These are phyloP conservation scores for Nemania diffusa DNA, from an alignment of 2,329 filamentous ascomycete species.

Conservation along the genomic window DNA sequence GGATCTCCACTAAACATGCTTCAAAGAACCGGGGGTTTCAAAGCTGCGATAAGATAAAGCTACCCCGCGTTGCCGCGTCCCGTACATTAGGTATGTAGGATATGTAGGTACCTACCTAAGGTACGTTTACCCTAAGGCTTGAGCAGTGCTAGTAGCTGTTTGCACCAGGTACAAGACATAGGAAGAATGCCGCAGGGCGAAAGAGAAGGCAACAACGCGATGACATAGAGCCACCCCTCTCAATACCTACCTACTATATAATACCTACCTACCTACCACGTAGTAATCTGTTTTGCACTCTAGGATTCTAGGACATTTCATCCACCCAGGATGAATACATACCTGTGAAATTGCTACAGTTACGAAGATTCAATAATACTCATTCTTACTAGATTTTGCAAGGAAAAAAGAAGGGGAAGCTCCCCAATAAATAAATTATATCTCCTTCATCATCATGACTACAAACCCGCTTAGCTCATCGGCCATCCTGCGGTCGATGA, in stretches of 20 bases:
- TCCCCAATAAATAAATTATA: neutral
- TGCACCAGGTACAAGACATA: too few species aligned
- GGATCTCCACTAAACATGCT: too few species aligned
- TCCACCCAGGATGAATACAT: neutral
- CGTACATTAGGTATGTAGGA: too few species aligned
- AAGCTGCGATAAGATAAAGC: slow-evolving; percentile 49
- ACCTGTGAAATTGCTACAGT: neutral
- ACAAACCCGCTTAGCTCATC: slow-evolving; percentile 55
- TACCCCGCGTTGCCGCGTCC: slow-evolving; percentile 45
- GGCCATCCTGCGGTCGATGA: slow-evolving; percentile 66
- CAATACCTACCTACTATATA: neutral
- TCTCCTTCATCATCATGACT: slow-evolving; percentile 33
- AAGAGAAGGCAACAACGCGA: slow-evolving; percentile 41
- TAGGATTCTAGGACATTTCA: neutral
- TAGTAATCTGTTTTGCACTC: neutral
- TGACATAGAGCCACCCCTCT: slow-evolving; percentile 41
- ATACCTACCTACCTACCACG: neutral
- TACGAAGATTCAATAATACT: neutral
- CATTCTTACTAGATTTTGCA: neutral
- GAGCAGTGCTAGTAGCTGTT: too few species aligned
- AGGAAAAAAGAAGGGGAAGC: neutral
- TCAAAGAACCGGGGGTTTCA: neutral
- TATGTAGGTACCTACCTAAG: neutral
- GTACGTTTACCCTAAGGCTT: too few species aligned
- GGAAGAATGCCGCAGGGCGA: slow-evolving; percentile 11